phyloP scores from a whole-genome alignment of 805 yeast species.

The Jamesozyma hellenica region DNA sequence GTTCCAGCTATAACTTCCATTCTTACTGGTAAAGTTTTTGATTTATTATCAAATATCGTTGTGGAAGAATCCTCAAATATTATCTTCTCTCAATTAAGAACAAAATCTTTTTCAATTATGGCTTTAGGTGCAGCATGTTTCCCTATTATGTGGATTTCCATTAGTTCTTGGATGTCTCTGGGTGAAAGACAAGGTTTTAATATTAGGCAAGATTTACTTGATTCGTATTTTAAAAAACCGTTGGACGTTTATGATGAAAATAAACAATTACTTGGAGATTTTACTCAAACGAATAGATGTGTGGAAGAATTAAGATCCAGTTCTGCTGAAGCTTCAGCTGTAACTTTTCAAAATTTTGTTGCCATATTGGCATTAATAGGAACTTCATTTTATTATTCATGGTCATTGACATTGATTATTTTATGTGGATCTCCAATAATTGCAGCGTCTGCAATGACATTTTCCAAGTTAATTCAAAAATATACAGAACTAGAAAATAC shows the following conservation, averaged over 20 bases:
- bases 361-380: conserved; percentile 46
- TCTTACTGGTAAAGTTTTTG: conserved; percentile 56
- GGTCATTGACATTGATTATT: conserved; percentile 77
- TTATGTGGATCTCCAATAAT: conserved; percentile 67
- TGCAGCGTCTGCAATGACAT: conserved; percentile 35
- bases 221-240: conserved; percentile 35
- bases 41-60: conserved; percentile 26
- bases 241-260: conserved; percentile 56
- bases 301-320: conserved; percentile 65
- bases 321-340: conserved; percentile 54
- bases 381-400: conserved; percentile 66
- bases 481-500: conserved; percentile 49
- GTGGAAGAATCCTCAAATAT: conserved; percentile 33
- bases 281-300: conserved; percentile 59
- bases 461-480: conserved; percentile 43
- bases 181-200: conserved; percentile 64
- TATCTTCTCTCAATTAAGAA: conserved; percentile 33
- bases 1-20: conserved; percentile 54
- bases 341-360: conserved; percentile 43
- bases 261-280: conserved; percentile 48
- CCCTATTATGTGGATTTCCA: conserved; percentile 42
- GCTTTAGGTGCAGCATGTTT: conserved; percentile 39
- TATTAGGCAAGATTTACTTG: conserved; percentile 40
- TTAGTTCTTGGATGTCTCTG: conserved; percentile 51
- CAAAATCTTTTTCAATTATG: conserved; percentile 34